phyloP scores from a whole-genome alignment of 345 rosid genomes.

The Salix exigua region DNA sequence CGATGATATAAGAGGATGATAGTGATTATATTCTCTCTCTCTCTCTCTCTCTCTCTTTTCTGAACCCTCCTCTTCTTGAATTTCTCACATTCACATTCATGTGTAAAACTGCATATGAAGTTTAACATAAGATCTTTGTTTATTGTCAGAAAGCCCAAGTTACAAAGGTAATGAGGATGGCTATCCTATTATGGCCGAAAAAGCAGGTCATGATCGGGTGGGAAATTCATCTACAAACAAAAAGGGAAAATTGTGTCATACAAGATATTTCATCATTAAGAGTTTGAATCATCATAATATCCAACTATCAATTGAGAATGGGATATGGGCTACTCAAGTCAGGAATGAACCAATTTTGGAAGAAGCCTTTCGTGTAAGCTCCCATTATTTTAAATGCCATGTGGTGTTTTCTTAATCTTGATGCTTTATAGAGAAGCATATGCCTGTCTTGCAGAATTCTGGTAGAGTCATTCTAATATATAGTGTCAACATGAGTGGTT shows the following conservation, averaged over 20 bases:
- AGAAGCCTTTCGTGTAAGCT: constrained; percentile 85
- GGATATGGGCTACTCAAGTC: constrained; percentile 98
- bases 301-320: constrained; percentile 70
- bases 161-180: constrained; percentile 48
- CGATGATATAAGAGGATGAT: neutral
- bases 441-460: constrained; percentile 67
- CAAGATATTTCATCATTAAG: constrained; percentile 91
- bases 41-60: neutral
- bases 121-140: constrained; percentile 3
- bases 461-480: constrained; percentile 76
- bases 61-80: neutral
- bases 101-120: neutral
- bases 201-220: constrained; percentile 35
- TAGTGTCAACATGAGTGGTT: constrained; percentile 99
- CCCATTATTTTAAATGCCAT: constrained; percentile 17
- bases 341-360: constrained; percentile 97
- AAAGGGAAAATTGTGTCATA: constrained; percentile 41
- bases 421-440: constrained; percentile 24
- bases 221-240: constrained; percentile 38
- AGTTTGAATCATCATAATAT: constrained; percentile 83
- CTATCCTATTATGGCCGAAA: constrained; percentile 43
- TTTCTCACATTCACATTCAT: neutral
- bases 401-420: constrained; percentile 20
- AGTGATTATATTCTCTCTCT: neutral
- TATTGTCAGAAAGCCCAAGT: constrained; percentile 65